These are phyloP conservation scores for Naganishia sp. DNA, from an alignment of 1,284 basidiomycete genomes.

Conservation along the genomic window DNA sequence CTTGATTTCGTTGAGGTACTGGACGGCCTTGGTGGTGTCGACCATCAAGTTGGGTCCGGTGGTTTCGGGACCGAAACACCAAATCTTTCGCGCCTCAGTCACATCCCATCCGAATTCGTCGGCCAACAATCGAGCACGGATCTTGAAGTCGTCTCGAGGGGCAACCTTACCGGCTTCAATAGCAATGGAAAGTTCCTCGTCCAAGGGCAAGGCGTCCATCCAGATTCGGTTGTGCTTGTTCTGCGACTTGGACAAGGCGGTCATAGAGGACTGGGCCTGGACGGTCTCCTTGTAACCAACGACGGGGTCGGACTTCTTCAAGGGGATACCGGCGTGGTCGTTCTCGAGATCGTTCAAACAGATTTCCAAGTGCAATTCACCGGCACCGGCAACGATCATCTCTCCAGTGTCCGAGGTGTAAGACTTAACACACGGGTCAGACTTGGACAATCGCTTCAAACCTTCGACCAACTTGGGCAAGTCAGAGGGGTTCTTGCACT, in stretches of 20 bases:
- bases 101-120: conserved; percentile 99
- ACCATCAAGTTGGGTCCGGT: conserved; percentile 96
- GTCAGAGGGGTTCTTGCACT: conserved; percentile 99
- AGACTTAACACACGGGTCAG: conserved; percentile 97
- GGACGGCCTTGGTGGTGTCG: conserved; percentile 98
- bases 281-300: conserved; percentile 99
- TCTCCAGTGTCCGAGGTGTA: conserved; percentile 92
- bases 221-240: conserved; percentile 99
- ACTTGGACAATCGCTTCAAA: conserved; percentile 99
- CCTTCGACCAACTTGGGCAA: conserved; percentile 99
- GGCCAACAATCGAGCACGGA: conserved; percentile 90
- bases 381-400: conserved; percentile 99
- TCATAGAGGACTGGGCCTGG: conserved; percentile 91
- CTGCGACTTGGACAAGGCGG: conserved; percentile 98
- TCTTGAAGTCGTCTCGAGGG: conserved; percentile 96
- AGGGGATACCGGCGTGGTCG: conserved; percentile 98
- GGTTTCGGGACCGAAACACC: conserved; percentile 99
- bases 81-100: conserved; percentile 98
- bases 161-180: conserved; percentile 86
- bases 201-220: conserved; percentile 87
- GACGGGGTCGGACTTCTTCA: conserved; percentile 98
- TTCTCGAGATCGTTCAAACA: conserved; percentile 99
- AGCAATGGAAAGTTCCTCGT: conserved; percentile 89
- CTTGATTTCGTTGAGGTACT: conserved; percentile 99
- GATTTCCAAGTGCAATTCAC: conserved; percentile 98